Conservation (phyloP, 2,329 filamentous ascomycete genomes). For the Chrysoporthe puriensis region DNA sequence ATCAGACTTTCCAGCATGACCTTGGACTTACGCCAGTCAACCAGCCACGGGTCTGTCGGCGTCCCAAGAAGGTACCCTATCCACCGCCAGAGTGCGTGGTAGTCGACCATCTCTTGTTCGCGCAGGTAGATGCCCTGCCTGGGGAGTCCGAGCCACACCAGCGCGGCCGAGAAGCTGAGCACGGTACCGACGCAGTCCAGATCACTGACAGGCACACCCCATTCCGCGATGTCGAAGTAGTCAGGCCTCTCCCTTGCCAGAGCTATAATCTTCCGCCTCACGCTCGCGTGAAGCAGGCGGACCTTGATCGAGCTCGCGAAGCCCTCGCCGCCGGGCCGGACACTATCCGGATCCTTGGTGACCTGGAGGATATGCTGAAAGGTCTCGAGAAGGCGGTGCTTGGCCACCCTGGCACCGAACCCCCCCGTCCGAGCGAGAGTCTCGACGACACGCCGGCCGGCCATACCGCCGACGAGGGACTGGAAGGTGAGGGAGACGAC, state of each 20-base stretch:
- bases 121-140: slow-evolving; percentile 72
- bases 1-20: slow-evolving; percentile 70
- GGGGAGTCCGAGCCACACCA: slow-evolving; percentile 72
- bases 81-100: slow-evolving; percentile 76
- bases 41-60: slow-evolving; percentile 61
- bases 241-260: slow-evolving; percentile 58
- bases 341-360: slow-evolving; percentile 64
- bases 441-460: slow-evolving; percentile 72
- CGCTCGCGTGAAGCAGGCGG: slow-evolving; percentile 69
- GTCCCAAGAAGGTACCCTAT: slow-evolving; percentile 73
- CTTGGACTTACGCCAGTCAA: slow-evolving; percentile 57
- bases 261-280: slow-evolving; percentile 66
- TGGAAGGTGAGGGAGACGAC: slow-evolving; percentile 68
- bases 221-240: slow-evolving; percentile 64
- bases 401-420: slow-evolving; percentile 69
- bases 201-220: slow-evolving; percentile 74
- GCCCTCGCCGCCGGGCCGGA: slow-evolving; percentile 70
- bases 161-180: slow-evolving; percentile 66
- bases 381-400: slow-evolving; percentile 67
- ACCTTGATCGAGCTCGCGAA: slow-evolving; percentile 69
- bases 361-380: slow-evolving; percentile 77
- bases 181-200: slow-evolving; percentile 76
- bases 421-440: slow-evolving; percentile 75
- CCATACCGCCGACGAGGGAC: slow-evolving; percentile 71
- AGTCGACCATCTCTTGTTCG: slow-evolving; percentile 66